Conservation (phyloP, 129 eudicot genomes). For the Centrapalus pauciflorus region DNA sequence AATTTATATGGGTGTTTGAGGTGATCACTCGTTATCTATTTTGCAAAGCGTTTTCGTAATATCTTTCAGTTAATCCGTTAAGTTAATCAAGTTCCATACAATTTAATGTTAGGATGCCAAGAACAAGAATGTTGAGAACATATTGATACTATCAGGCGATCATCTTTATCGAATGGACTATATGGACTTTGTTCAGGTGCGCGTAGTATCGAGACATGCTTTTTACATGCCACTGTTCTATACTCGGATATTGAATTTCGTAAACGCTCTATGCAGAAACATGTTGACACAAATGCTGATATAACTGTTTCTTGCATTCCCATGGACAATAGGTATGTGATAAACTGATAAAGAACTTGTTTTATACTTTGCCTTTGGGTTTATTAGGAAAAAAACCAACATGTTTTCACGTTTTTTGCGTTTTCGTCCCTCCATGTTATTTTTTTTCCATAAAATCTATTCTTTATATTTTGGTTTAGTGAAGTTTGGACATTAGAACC, state of each 20-base stretch:
- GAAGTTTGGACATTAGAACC: no score
- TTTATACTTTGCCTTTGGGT: neutral
- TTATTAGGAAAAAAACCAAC: no score
- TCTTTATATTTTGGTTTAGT: no score
- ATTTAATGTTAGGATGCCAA: conserved; percentile 61
- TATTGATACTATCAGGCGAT: conserved; percentile 78
- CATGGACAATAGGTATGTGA: conserved; percentile 77
- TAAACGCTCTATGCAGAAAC: conserved; percentile 47
- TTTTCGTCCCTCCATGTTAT: no score
- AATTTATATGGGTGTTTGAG: conserved; percentile 84
- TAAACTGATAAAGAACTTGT: neutral
- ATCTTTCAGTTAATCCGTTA: neutral
- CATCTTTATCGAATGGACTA: conserved; percentile 91
- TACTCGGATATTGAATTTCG: neutral
- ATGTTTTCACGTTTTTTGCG: neutral
- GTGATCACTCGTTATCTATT: conserved; percentile 24
- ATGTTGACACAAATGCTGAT: conserved; percentile 82
- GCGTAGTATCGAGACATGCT: neutral
- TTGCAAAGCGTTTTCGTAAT: neutral
- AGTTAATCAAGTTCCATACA: neutral
- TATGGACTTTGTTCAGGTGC: conserved; percentile 91
- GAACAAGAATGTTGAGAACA: conserved; percentile 69
- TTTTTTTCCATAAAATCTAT: no score
- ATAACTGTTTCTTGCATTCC: conserved; percentile 89
- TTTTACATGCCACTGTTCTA: neutral